Conservation (phyloP, 441 rosid genomes). For the Corymbia citriodora region DNA sequence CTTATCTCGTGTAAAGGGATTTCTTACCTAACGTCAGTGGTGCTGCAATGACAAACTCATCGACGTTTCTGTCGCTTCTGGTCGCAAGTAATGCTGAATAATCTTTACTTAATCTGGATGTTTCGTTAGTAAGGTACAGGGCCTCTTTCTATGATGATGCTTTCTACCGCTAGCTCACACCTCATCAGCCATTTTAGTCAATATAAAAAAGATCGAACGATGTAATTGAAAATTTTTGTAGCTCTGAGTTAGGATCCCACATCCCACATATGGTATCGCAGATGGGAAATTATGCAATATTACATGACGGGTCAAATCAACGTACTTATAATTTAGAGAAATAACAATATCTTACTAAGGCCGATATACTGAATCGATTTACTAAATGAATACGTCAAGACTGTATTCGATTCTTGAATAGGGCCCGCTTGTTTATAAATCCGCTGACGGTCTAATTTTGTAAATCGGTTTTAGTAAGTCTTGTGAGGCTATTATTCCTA, state of each 20-base stretch:
- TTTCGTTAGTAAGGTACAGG: not conserved
- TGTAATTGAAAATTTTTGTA: not conserved
- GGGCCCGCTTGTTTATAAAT: not conserved
- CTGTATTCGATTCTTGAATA: not conserved
- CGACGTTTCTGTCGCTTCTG: not conserved
- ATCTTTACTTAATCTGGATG: rapidly evolving
- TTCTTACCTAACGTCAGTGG: too few relatives aligned
- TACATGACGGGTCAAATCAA: not conserved
- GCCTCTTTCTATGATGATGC: not conserved
- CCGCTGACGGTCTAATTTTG: not conserved
- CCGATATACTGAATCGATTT: not conserved
- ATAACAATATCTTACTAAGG: not conserved
- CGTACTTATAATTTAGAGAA: not conserved
- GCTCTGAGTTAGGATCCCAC: not conserved
- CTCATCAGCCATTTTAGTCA: not conserved
- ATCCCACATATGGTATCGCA: rapidly evolving
- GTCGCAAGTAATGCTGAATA: not conserved
- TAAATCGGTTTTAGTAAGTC: not conserved
- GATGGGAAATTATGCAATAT: rapidly evolving
- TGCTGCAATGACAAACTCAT: rapidly evolving
- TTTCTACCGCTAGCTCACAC: rapidly evolving
- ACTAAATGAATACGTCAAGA: not conserved
- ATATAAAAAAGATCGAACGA: not conserved
- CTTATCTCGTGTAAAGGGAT: not conserved
- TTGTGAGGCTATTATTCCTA: not conserved